These are phyloP conservation scores for Pichia kudriavzevii DNA, from an alignment of 1,139 yeast species.

Conservation along the genomic window DNA sequence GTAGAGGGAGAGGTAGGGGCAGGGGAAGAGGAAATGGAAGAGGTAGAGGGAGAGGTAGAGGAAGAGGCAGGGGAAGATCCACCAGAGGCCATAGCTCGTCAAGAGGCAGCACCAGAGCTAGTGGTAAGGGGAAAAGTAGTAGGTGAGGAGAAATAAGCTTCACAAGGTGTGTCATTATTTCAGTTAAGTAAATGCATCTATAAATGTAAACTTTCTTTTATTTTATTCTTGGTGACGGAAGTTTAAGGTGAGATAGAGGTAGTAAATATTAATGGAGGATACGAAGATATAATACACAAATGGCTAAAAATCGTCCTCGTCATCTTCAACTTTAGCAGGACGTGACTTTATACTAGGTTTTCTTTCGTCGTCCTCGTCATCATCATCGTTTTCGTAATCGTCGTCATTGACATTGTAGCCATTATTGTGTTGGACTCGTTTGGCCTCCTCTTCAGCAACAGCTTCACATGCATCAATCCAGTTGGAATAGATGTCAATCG, in stretches of 20 bases:
- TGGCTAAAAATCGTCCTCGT: constrained; percentile 12
- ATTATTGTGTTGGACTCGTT: constrained; percentile 30
- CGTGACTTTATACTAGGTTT: constrained; percentile 1
- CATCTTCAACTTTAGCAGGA: constrained; percentile 9
- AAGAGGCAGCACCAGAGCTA: constrained; percentile 2
- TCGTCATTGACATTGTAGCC: constrained; percentile 27
- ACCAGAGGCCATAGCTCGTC: background rate
- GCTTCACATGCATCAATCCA: constrained; percentile 99
- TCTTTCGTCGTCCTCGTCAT: constrained; percentile 22
- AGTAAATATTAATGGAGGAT: too few relatives aligned
- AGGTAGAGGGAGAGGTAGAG: constrained; percentile 1
- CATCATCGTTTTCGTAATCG: constrained; percentile 23
- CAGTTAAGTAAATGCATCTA: too few relatives aligned
- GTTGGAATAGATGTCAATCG: constrained; percentile 92
- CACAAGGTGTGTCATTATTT: too few relatives aligned
- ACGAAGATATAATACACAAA: too few relatives aligned
- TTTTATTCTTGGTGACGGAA: too few relatives aligned
- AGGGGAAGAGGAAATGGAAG: constrained; percentile 9
- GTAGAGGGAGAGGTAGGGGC: constrained; percentile 16
- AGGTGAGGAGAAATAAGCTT: constrained; percentile 1
- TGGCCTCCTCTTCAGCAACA: constrained; percentile 59
- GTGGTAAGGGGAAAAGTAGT: constrained; percentile 3
- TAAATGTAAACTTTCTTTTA: too few relatives aligned
- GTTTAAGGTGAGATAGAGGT: too few relatives aligned
- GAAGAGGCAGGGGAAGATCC: background rate